A percentile compares a stretch with the other conserved stretches of the same genome.
These are phyloP conservation scores for Macrolepiota fuliginosa DNA, from an alignment of 768 basidiomycete genomes.

Conservation along the genomic window DNA sequence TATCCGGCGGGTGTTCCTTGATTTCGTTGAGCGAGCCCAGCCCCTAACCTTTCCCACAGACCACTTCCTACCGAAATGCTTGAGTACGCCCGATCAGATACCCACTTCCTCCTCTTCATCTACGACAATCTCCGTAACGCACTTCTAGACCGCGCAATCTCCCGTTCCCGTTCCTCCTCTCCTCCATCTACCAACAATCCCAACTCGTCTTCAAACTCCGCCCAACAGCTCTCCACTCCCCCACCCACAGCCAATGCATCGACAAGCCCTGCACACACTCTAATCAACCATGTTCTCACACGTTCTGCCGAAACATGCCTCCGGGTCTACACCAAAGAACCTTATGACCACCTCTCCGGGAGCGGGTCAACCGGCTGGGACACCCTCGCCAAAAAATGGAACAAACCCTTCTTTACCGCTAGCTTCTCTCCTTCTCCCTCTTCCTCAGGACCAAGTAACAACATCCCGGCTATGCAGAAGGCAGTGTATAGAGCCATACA, in stretches of 20 bases:
- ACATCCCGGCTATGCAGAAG: conserved; percentile 43
- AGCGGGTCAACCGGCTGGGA: conserved; percentile 75
- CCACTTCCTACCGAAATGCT: conserved; percentile 90
- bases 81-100: conserved; percentile 91
- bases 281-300: conserved; percentile 63
- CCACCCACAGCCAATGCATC: conserved; percentile 2
- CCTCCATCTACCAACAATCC: conserved; percentile 17
- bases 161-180: conserved; percentile 37
- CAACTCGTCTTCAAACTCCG: conserved; percentile 19
- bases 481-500: conserved; percentile 73
- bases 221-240: conserved; percentile 17
- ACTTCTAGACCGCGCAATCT: conserved; percentile 68
- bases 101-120: conserved; percentile 90
- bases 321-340: conserved; percentile 64
- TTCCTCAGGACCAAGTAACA: conserved; percentile 25
- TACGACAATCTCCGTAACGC: conserved; percentile 90
- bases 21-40: background rate
- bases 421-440: conserved; percentile 7
- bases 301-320: conserved; percentile 78
- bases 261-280: conserved; percentile 27
- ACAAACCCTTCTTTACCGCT: conserved; percentile 46
- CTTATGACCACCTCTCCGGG: conserved; percentile 66
- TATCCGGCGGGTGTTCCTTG: conserved; percentile 54
- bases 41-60: conserved; percentile 24
- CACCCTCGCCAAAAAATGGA: conserved; percentile 78